phyloP scores from a whole-genome alignment of 495 filamentous ascomycete genomes.

The Glarea lozoyensis region DNA sequence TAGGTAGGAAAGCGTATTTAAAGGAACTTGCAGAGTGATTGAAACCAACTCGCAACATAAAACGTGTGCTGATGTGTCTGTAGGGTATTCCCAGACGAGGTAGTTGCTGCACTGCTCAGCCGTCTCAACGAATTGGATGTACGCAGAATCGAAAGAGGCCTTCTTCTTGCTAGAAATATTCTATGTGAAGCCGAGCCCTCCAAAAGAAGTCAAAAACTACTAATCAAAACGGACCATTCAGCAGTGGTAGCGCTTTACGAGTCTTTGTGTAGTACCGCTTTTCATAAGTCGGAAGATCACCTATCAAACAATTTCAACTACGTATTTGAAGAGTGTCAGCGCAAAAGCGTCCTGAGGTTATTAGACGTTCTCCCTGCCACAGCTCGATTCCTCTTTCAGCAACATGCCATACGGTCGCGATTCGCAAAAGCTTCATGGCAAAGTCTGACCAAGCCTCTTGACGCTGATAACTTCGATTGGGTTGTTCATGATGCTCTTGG shows the following conservation, averaged over 20 bases:
- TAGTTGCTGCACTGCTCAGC: constrained; percentile 45
- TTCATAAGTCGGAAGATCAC: constrained; percentile 20
- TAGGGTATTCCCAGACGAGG: constrained; percentile 52
- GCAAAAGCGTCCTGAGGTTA: constrained; percentile 59
- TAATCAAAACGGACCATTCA: constrained; percentile 26
- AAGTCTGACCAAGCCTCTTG: constrained; percentile 46
- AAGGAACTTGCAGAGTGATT: constrained; percentile 47
- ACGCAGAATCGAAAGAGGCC: constrained; percentile 49
- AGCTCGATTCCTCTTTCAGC: constrained; percentile 69
- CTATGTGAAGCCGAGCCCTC: constrained; percentile 27
- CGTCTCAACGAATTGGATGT: constrained; percentile 51
- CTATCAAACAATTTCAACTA: constrained; percentile 50
- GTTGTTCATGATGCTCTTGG: constrained; percentile 60
- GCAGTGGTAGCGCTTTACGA: constrained; percentile 42
- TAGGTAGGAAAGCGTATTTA: constrained; percentile 52
- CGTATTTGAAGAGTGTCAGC: constrained; percentile 70
- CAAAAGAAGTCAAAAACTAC: constrained; percentile 27
- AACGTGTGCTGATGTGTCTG: constrained; percentile 10
- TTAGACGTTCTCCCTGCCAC: constrained; percentile 67
- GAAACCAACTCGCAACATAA: not conserved
- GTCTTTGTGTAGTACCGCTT: constrained; percentile 41
- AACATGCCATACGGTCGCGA: constrained; percentile 42
- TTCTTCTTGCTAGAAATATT: constrained; percentile 32
- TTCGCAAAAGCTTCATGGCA: constrained; percentile 67
- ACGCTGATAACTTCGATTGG: constrained; percentile 70